phyloP scores from a whole-genome alignment of 202 grass and related monocot species.

The Bolboschoenoplectus hybrid region DNA sequence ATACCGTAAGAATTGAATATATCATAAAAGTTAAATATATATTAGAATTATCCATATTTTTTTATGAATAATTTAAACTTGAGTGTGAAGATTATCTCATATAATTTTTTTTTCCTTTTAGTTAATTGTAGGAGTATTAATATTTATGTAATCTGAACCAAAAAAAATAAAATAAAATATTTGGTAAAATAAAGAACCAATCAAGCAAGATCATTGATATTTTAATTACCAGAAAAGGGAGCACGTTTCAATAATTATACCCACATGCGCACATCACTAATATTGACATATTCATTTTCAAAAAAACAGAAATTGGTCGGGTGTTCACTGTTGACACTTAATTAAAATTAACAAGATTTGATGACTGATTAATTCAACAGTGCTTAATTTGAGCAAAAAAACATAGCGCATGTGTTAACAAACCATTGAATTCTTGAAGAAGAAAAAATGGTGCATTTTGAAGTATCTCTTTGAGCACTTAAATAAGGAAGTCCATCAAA shows the following conservation, averaged over 20 bases:
- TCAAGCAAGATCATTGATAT: conserved; percentile 17
- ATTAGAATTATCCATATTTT: no score
- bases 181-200: not conserved
- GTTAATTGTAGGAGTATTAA: not conserved
- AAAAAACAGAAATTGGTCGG: conserved; percentile 18
- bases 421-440: no score
- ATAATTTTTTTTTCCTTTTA: not conserved
- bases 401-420: not conserved
- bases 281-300: not conserved
- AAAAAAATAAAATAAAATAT: not conserved
- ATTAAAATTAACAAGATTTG: conserved; percentile 17
- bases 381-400: not conserved
- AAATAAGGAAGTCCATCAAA: no score
- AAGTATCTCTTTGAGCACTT: no score
- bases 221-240: not conserved
- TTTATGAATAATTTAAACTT: not conserved
- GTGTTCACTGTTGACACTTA: conserved; percentile 18
- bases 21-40: no score
- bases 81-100: not conserved
- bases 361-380: not conserved
- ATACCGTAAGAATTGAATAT: no score
- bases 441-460: no score
- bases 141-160: not conserved
- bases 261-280: not conserved
- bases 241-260: conserved; percentile 18